Conservation (phyloP, 75 land plant genomes). For the Gnetum montanum region DNA sequence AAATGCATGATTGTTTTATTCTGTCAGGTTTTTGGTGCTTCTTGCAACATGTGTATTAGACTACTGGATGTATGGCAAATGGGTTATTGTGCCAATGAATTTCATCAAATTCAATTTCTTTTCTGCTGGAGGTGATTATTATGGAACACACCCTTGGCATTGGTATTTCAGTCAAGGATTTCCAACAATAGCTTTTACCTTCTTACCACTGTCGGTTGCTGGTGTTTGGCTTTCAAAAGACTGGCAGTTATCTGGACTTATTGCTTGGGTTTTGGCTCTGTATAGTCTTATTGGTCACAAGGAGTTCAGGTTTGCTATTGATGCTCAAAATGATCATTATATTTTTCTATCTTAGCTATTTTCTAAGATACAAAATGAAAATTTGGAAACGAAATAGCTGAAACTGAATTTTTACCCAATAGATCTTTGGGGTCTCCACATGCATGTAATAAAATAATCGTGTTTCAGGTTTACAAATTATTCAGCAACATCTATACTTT, state of each 20-base stretch:
- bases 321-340: too few species aligned
- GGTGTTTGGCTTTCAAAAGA: constrained; percentile 67
- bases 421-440: too few species aligned
- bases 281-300: constrained; percentile 93
- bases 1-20: background rate
- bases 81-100: constrained; percentile 74
- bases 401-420: too few species aligned
- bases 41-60: constrained; percentile 48
- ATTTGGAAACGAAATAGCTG: too few species aligned
- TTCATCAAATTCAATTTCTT: constrained; percentile 91
- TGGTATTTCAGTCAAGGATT: constrained; percentile 98
- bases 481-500: too few species aligned
- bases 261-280: constrained; percentile 80
- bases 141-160: constrained; percentile 95
- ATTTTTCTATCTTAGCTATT: too few species aligned
- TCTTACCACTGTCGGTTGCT: constrained; percentile 53
- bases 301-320: constrained; percentile 89
- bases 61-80: constrained; percentile 78
- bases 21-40: constrained; percentile 41
- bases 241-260: constrained; percentile 65
- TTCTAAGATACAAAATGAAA: too few species aligned
- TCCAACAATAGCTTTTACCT: constrained; percentile 66
- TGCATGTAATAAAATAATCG: too few species aligned
- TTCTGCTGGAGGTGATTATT: constrained; percentile 86
- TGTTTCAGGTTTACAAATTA: too few species aligned